Evolutionary conservation across 768 basidiomycete genomes (phyloP), one percentile per base, ranked within the genome.

Genomic region (Hortiboletus campestris): DNA sequence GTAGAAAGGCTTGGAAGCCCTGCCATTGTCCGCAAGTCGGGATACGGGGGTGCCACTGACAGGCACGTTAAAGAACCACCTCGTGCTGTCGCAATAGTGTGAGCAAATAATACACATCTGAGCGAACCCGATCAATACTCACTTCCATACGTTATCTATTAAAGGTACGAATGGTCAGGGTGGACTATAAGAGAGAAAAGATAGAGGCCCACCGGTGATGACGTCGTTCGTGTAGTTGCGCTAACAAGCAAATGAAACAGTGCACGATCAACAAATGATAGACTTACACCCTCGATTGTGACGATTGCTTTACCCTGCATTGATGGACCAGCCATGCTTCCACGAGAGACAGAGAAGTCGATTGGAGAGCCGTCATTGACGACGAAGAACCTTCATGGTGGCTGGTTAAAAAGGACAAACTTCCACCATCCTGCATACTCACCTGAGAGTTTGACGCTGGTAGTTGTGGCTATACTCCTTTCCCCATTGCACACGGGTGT

Each of bases 281-380:
- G 19, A 20, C 45, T 32, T 46, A 46, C 45, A 20, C 31, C 19
- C 31, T 20, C 45, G 13, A 46, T 32, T 20, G 45, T 46, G 45
- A 20, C 39, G 13, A 40, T 49, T 40, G 38, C 38, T 49, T 16
- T 40, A 40, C 49, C 49, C 12, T 4, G 3, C 1, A 4, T 10
- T n/a, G 9, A 13, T 6, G 38, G 6, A 29, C 49, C 39, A n/a
- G 38, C 49, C 2, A n/a, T 11, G 14, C 35, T 47, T n/a, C 52
- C 50, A 40, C 11, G 52, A 20, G 52, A 53, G 29, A 32, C 29
- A n/a, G 52, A 53, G 20, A 53, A 53, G 29, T 46, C 45, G 29
- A 53, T 46, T 9, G 52, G 52, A 22, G 52, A 53, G n/a, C 52
- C 52, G 6, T 53, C 52, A 17, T 53, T 53, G 20, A 47, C 12